phyloP scores from a whole-genome alignment of 106 monocot genomes.

The Triglochin maritima region DNA sequence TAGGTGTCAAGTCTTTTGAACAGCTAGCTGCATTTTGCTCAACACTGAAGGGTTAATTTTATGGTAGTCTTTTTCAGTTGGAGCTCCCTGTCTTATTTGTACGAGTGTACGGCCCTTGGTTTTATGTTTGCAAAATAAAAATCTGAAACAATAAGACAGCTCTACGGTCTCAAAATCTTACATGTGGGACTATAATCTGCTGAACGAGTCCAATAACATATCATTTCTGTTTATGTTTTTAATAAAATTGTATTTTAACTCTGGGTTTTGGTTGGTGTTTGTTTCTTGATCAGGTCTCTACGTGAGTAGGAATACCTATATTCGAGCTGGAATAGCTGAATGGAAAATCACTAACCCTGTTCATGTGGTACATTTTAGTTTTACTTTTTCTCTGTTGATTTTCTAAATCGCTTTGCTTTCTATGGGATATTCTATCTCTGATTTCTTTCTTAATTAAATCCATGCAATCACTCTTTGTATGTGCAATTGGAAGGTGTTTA shows the following conservation, averaged over 20 bases:
- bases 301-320: conserved; percentile 94
- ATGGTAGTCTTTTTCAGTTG: too few species aligned
- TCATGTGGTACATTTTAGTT: conserved; percentile 57
- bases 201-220: neutral
- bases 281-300: conserved; percentile 63
- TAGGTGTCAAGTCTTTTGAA: too few species aligned
- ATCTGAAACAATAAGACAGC: neutral
- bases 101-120: too few species aligned
- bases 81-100: too few species aligned
- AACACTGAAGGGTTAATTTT: too few species aligned
- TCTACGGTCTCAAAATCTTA: too few species aligned
- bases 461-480: too few species aligned
- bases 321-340: conserved; percentile 74
- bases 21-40: too few species aligned
- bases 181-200: too few species aligned
- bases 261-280: neutral
- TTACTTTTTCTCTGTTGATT: neutral
- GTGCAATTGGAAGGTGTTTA: too few species aligned
- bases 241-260: neutral
- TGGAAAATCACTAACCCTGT: conserved; percentile 84
- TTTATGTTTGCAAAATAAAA: neutral
- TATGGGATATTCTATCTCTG: neutral
- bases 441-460: too few species aligned
- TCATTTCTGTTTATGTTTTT: neutral
- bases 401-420: neutral